A percentile compares a stretch with the other conserved stretches of the same genome.
Evolutionary conservation across 805 yeast species (phyloP).

Genomic region (Kazachstania taianensis): DNA sequence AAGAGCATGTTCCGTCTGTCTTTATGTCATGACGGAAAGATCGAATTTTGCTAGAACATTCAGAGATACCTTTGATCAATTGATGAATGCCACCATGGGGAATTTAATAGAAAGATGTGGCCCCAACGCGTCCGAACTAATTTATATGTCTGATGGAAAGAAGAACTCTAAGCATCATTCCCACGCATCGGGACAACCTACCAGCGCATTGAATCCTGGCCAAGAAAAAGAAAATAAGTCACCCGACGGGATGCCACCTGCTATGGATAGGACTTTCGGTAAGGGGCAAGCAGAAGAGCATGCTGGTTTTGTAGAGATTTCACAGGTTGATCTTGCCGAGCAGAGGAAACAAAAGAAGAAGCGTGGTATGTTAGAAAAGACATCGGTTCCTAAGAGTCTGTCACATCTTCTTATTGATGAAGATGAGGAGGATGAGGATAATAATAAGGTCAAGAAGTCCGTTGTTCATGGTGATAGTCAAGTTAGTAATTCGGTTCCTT

Average conservation of each 20-base stretch:
- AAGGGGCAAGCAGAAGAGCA: constrained; percentile 24
- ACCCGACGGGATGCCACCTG: constrained; percentile 47
- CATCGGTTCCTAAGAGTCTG: constrained; percentile 47
- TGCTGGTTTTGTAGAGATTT: constrained; percentile 31
- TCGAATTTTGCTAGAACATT: constrained; percentile 51
- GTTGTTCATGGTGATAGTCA: neutral
- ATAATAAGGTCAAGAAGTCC: neutral
- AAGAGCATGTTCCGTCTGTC: constrained; percentile 53
- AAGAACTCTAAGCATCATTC: neutral
- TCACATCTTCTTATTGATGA: constrained; percentile 39
- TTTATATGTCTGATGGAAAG: constrained; percentile 23
- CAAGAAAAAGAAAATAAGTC: neutral
- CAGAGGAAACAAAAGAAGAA: constrained; percentile 40
- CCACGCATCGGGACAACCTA: neutral
- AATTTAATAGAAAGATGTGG: constrained; percentile 55
- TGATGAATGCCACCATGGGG: constrained; percentile 55
- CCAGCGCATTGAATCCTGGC: neutral
- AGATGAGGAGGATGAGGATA: constrained; percentile 9
- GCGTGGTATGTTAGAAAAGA: constrained; percentile 40
- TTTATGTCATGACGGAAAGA: constrained; percentile 58
- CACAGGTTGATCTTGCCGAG: constrained; percentile 32
- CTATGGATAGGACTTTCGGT: constrained; percentile 39
- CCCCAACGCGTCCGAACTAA: constrained; percentile 48
- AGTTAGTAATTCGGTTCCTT: neutral
- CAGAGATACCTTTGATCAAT: constrained; percentile 58